Percentiles rank a stretch among this genome's conserved stretches.
phyloP scores from a whole-genome alignment of 768 basidiomycete species.

The Pulveroboletus sp. region DNA sequence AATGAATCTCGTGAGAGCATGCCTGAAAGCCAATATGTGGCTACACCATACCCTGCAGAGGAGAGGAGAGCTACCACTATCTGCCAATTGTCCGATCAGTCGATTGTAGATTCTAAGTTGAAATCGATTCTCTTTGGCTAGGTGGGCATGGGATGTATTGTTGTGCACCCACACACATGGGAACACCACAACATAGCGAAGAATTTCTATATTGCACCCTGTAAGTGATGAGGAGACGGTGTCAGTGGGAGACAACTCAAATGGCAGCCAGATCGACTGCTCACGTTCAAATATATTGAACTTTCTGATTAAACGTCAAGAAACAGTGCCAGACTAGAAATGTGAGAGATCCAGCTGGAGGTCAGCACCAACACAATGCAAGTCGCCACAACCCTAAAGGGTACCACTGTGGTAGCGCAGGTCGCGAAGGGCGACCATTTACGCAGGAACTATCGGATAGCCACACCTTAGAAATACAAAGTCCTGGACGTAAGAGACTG shows the following conservation, averaged over 20 bases:
- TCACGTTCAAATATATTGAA: conserved; percentile 19
- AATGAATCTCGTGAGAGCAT: conserved; percentile 8
- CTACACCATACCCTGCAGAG: conserved; percentile 8
- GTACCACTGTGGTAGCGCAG: conserved; percentile 7
- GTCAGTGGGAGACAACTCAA: not conserved
- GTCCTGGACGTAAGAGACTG: not conserved
- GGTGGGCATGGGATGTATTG: not conserved
- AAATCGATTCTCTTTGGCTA: not conserved
- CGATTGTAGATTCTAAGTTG: conserved; percentile 8
- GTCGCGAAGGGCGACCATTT: not conserved
- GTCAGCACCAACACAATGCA: not conserved
- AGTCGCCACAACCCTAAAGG: too few species aligned
- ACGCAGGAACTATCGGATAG: not conserved
- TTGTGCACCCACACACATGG: conserved; percentile 16
- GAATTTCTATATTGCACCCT: conserved; percentile 20
- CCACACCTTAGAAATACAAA: not conserved
- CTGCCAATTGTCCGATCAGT: conserved; percentile 3
- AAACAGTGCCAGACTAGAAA: conserved; percentile 12
- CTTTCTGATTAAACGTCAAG: conserved; percentile 14
- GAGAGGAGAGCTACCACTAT: conserved; percentile 4
- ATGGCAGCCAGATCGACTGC: not conserved
- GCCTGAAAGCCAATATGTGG: not conserved
- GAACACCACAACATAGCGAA: conserved; percentile 2
- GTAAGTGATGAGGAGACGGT: not conserved
- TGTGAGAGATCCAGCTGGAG: conserved; percentile 6